Evolutionary conservation across 148 eudicot genomes (phyloP).

Genomic region (Dianthus caryophyllus): DNA sequence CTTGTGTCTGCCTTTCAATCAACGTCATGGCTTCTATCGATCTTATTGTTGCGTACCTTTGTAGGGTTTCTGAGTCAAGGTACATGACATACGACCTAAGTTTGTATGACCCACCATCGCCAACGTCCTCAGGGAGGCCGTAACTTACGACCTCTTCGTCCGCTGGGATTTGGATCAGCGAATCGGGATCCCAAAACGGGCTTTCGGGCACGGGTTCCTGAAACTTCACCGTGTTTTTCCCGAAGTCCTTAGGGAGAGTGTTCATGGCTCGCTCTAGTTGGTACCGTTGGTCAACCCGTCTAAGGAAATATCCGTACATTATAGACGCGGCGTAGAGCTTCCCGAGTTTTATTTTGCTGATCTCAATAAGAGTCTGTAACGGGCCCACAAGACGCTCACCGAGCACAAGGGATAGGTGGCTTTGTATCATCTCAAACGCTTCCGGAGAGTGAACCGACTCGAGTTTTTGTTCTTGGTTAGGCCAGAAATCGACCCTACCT

Average conservation of each 20-base stretch:
- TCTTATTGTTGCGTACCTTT: constrained; percentile 83
- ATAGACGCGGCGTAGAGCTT: constrained; percentile 95
- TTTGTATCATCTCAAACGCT: constrained; percentile 85
- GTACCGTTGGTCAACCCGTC: constrained; percentile 82
- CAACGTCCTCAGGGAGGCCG: constrained; percentile 27
- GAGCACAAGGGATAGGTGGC: constrained; percentile 72
- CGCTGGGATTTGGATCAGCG: constrained; percentile 49
- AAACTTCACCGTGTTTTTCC: constrained; percentile 26
- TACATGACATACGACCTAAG: constrained; percentile 87
- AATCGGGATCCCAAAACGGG: constrained; percentile 69
- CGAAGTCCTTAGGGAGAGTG: constrained; percentile 71
- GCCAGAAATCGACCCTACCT: constrained; percentile 88
- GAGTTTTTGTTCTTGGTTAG: constrained; percentile 80
- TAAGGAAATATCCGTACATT: constrained; percentile 91
- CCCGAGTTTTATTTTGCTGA: constrained; percentile 89
- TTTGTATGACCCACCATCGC: constrained; percentile 42
- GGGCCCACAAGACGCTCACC: constrained; percentile 76
- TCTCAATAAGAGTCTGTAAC: constrained; percentile 46
- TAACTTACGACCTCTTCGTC: constrained; percentile 39
- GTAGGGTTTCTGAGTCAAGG: constrained; percentile 87
- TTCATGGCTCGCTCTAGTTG: constrained; percentile 89
- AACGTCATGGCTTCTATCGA: constrained; percentile 80
- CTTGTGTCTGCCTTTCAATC: constrained; percentile 93
- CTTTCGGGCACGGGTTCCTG: constrained; percentile 37
- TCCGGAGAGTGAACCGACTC: constrained; percentile 78